A percentile compares a stretch with the other conserved stretches of the same genome.
phyloP scores from a whole-genome alignment of 1,284 basidiomycete species.

The Rhodotorula sp. region DNA sequence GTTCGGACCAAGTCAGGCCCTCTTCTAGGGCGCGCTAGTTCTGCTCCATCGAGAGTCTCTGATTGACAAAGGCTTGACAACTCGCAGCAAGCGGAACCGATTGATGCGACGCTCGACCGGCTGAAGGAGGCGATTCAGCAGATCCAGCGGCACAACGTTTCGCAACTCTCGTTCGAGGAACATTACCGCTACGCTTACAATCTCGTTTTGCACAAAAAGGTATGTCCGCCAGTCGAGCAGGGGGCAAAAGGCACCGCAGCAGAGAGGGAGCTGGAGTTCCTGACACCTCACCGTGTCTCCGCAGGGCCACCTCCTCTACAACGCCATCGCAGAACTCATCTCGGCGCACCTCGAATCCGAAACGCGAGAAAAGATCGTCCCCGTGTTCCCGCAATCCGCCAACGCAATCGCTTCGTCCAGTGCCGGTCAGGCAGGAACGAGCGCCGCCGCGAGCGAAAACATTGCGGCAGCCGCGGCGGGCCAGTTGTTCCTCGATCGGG shows the following conservation, averaged over 20 bases:
- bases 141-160: constrained; percentile 93
- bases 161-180: constrained; percentile 92
- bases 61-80: no score
- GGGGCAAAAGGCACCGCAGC: not conserved
- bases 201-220: constrained; percentile 54
- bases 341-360: constrained; percentile 78
- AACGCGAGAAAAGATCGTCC: constrained; percentile 72
- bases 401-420: constrained; percentile 52
- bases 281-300: constrained; percentile 8
- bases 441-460: constrained; percentile 19
- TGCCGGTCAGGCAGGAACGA: constrained; percentile 36
- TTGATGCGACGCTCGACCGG: constrained; percentile 58
- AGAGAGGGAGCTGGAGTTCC: not conserved
- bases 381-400: constrained; percentile 65
- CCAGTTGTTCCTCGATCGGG: constrained; percentile 26
- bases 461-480: constrained; percentile 27
- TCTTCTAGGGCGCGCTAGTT: not conserved
- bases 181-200: constrained; percentile 86
- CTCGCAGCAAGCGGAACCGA: constrained; percentile 20
- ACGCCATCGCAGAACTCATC: constrained; percentile 76
- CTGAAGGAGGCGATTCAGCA: constrained; percentile 82
- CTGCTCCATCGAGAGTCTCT: no score
- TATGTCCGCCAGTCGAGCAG: not conserved
- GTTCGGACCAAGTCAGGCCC: no score
- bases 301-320: constrained; percentile 82